phyloP scores from a whole-genome alignment of 2,329 filamentous ascomycete genomes.

The Phaeosphaeriaceae sp. region DNA sequence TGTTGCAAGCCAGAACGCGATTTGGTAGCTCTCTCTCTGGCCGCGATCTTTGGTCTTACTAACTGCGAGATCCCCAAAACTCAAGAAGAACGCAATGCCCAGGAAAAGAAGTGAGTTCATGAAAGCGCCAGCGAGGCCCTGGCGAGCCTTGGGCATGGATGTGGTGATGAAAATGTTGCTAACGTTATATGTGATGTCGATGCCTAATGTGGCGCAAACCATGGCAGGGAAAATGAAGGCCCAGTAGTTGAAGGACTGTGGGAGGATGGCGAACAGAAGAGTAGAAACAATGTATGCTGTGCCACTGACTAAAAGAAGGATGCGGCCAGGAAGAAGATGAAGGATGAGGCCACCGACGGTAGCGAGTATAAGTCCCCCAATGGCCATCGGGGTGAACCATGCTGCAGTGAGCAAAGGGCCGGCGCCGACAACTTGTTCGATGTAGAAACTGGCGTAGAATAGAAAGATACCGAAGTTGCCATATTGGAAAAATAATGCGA shows the following conservation, averaged over 20 bases:
- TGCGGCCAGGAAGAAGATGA: constrained; percentile 43
- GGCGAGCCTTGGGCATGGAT: constrained; percentile 40
- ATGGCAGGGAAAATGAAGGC: constrained; percentile 51
- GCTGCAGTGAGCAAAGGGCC: constrained; percentile 39
- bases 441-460: constrained; percentile 49
- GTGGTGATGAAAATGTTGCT: constrained; percentile 49
- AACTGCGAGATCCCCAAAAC: constrained; percentile 45
- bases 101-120: constrained; percentile 47
- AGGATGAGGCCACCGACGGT: constrained; percentile 43
- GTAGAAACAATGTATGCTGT: constrained; percentile 37
- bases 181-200: constrained; percentile 48
- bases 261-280: constrained; percentile 45
- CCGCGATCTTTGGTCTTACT: constrained; percentile 41
- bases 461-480: constrained; percentile 47
- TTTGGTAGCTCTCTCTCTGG: constrained; percentile 41
- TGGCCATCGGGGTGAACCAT: constrained; percentile 47
- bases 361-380: constrained; percentile 44
- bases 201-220: constrained; percentile 50
- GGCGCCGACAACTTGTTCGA: constrained; percentile 38
- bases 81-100: constrained; percentile 45
- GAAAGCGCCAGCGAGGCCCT: constrained; percentile 46
- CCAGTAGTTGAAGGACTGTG: constrained; percentile 44
- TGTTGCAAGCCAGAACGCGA: constrained; percentile 47
- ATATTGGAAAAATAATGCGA: constrained; percentile 54
- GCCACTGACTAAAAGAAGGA: constrained; percentile 41